A percentile compares a stretch with the other conserved stretches of the same genome.
Evolutionary conservation across 495 filamentous ascomycete species (phyloP).

Genomic region (Neurospora sp.): DNA sequence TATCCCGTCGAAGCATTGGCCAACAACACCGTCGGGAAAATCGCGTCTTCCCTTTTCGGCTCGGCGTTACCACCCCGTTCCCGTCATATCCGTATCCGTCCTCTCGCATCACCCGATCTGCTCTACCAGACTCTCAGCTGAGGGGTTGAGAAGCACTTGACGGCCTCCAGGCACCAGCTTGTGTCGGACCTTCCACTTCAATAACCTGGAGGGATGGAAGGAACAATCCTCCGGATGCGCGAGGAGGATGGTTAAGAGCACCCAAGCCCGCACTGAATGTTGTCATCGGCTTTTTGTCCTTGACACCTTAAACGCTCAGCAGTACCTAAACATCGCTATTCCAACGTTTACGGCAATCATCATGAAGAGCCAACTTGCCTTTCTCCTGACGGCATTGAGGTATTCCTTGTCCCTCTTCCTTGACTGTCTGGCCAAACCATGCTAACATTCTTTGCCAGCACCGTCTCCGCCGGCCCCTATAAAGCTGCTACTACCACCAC

Average conservation of each 20-base stretch:
- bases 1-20: neutral
- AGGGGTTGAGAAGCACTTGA: neutral
- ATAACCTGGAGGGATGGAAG: neutral
- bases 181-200: neutral
- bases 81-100: neutral
- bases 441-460: neutral
- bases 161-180: neutral
- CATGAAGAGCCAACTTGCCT: neutral
- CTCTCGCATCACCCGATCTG: neutral
- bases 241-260: neutral
- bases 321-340: neutral
- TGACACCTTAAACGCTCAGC: neutral
- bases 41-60: neutral
- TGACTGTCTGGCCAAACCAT: neutral
- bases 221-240: neutral
- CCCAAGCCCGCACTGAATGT: neutral
- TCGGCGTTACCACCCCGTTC: neutral
- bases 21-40: neutral
- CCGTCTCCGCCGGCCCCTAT: neutral
- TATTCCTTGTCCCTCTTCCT: neutral
- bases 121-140: neutral
- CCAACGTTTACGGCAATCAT: neutral
- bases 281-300: neutral
- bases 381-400: neutral
- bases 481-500: neutral